phyloP scores from a whole-genome alignment of 805 yeast species.

The Yamadazyma kitorensis region DNA sequence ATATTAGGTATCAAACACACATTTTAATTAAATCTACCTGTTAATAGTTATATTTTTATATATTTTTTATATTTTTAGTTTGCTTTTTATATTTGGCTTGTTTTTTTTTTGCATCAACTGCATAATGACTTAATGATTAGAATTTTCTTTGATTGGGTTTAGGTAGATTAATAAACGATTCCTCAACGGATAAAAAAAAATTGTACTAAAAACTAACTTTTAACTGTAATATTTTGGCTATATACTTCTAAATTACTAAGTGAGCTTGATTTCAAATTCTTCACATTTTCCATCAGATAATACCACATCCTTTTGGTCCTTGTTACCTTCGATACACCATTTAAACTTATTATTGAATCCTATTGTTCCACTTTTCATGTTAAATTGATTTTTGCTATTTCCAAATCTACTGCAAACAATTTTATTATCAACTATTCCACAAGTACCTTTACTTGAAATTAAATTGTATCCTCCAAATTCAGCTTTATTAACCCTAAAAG shows the following conservation, averaged over 20 bases:
- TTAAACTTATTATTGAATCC: conserved; percentile 59
- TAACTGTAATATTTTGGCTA: background rate
- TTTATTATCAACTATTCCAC: conserved; percentile 44
- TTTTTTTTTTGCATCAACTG: conserved; percentile 44
- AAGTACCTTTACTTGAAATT: conserved; percentile 69
- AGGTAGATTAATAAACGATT: conserved; percentile 13
- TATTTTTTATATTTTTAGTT: conserved; percentile 10
- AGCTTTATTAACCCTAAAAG: conserved; percentile 54
- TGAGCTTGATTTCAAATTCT: conserved; percentile 6
- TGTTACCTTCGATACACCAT: conserved; percentile 52
- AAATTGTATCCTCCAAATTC: conserved; percentile 73
- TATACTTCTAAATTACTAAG: background rate
- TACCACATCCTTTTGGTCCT: conserved; percentile 13
- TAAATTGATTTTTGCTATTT: conserved; percentile 33
- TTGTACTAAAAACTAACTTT: background rate
- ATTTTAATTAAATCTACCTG: no score
- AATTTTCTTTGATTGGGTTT: conserved; percentile 6
- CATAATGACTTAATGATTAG: conserved; percentile 32
- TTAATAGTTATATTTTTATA: no score
- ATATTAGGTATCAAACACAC: conserved; percentile 70
- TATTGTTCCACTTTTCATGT: conserved; percentile 42
- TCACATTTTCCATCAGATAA: conserved; percentile 20
- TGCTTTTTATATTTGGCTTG: conserved; percentile 15
- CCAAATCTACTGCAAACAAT: conserved; percentile 19
- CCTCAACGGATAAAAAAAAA: conserved; percentile 16